These are phyloP conservation scores for Chamaecyparis obtusa DNA, from an alignment of 75 land plant species.

Conservation along the genomic window DNA sequence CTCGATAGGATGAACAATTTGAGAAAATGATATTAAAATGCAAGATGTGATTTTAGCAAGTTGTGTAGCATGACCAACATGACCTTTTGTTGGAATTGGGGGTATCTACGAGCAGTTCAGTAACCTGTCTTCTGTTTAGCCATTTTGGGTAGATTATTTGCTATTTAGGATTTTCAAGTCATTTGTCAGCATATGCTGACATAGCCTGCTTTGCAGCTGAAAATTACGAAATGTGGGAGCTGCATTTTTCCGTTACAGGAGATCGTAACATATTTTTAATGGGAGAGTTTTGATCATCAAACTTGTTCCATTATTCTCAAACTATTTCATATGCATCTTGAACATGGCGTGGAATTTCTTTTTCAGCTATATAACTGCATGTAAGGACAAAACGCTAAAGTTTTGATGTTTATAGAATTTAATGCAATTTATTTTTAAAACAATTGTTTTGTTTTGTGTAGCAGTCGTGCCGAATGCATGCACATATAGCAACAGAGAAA, in stretches of 20 bases:
- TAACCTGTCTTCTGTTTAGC: background rate
- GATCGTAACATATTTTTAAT: background rate
- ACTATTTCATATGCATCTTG: constrained; percentile 1
- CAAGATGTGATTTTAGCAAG: background rate
- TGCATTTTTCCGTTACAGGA: background rate
- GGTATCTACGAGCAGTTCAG: background rate
- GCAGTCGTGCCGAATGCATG: background rate
- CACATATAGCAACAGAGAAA: background rate
- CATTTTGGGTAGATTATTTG: background rate
- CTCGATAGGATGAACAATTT: background rate
- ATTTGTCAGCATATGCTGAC: background rate
- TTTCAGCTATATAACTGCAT: background rate
- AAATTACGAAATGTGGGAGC: background rate
- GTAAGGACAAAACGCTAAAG: background rate
- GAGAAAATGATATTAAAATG: background rate
- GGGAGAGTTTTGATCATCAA: background rate
- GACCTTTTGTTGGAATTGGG: background rate
- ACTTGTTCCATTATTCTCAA: background rate
- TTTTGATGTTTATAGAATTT: background rate
- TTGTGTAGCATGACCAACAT: background rate
- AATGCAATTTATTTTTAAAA: background rate
- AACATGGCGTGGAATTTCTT: background rate
- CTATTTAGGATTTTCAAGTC: background rate
- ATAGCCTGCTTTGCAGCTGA: background rate
- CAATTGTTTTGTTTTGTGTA: background rate